Conservation (phyloP, 257 asterid genomes). For the Solanum stenotomum region DNA sequence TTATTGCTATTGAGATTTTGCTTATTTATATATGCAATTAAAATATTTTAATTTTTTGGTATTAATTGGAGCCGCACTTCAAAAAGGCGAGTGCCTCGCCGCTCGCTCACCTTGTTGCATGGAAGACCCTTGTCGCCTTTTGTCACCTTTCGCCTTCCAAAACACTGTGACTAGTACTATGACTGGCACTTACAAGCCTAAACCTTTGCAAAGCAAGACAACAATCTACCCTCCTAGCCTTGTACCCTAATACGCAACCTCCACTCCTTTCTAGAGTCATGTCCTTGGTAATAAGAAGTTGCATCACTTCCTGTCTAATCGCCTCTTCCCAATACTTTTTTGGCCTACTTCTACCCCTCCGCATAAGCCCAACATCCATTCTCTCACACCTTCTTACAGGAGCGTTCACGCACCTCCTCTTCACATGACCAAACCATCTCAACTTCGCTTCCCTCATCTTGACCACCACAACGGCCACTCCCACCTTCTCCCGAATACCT, state of each 20-base stretch:
- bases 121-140: not conserved
- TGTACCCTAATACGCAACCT: not conserved
- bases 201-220: not conserved
- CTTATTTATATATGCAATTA: not conserved
- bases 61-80: not conserved
- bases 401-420: not conserved
- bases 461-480: not conserved
- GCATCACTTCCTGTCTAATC: not conserved
- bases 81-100: not conserved
- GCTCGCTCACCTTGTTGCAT: not conserved
- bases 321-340: not conserved
- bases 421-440: not conserved
- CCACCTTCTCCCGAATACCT: not conserved
- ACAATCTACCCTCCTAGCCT: not conserved
- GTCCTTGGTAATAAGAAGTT: not conserved
- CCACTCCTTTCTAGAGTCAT: not conserved
- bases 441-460: not conserved
- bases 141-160: not conserved
- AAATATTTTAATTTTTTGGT: not conserved
- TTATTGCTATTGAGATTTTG: not conserved
- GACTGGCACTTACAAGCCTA: not conserved
- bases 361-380: not conserved
- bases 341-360: not conserved
- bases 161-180: not conserved
- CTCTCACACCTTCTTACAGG: not conserved